A percentile compares a stretch with the other conserved stretches of the same genome.
Conservation (phyloP, 2,329 filamentous ascomycete species). For the Calcarisporium arbuscula region DNA sequence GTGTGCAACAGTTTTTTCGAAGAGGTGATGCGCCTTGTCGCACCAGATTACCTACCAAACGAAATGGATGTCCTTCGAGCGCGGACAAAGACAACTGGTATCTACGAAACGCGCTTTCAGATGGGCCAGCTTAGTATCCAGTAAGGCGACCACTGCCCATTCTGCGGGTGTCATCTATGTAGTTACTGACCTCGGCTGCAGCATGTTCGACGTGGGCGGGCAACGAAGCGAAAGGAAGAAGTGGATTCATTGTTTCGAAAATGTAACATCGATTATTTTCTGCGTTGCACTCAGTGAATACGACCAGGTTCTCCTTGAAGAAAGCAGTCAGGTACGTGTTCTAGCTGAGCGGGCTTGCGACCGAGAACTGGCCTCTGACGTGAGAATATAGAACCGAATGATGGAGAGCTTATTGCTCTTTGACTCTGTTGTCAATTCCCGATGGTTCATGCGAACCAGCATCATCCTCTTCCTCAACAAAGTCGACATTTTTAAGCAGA, state of each 20-base stretch:
- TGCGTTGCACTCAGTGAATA: constrained; percentile 98
- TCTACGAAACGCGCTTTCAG: constrained; percentile 96
- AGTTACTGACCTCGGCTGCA: constrained; percentile 34
- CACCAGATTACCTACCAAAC: constrained; percentile 79
- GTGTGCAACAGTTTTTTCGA: constrained; percentile 97
- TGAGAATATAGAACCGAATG: constrained; percentile 76
- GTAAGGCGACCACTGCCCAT: constrained; percentile 48
- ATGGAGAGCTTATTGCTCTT: constrained; percentile 97
- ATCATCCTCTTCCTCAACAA: constrained; percentile 99
- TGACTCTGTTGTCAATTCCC: constrained; percentile 96
- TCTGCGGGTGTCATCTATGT: neutral
- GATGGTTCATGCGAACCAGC: constrained; percentile 98
- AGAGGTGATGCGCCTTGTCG: constrained; percentile 78
- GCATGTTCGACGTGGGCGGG: constrained; percentile 98
- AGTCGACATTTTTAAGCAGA: constrained; percentile 95
- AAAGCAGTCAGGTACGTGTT: constrained; percentile 82
- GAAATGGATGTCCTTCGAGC: constrained; percentile 94
- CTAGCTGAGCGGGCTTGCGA: neutral
- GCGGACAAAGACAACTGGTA: constrained; percentile 96
- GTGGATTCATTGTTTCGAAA: constrained; percentile 99
- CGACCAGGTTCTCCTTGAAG: constrained; percentile 92
- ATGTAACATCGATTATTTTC: constrained; percentile 99
- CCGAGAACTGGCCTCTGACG: neutral
- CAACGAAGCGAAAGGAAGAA: constrained; percentile 98
- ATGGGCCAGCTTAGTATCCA: constrained; percentile 99